phyloP scores from a whole-genome alignment of 768 basidiomycete genomes.

The Leccinum rimulosum region DNA sequence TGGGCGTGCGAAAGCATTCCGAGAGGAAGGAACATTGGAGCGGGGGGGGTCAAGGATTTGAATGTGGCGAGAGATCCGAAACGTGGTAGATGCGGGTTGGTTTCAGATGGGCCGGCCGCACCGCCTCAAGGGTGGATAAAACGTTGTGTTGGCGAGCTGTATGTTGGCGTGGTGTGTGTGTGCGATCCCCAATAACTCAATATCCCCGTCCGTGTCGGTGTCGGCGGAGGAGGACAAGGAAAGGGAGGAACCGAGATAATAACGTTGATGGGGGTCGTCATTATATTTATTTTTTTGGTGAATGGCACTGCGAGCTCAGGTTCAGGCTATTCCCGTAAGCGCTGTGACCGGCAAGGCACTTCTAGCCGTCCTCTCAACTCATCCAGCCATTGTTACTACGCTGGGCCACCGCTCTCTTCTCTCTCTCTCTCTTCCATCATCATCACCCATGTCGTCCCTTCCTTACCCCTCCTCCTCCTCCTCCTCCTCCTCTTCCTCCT shows the following conservation, averaged over 20 bases:
- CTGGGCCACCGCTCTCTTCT: constrained; percentile 35
- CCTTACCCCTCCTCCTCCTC: constrained; percentile 27
- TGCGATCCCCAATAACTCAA: too few species aligned
- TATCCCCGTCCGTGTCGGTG: not conserved
- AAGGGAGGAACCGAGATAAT: not conserved
- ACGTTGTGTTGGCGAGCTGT: constrained; percentile 24
- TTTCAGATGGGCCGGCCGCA: constrained; percentile 13
- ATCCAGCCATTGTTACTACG: constrained; percentile 43
- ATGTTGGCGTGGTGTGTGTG: constrained; percentile 5
- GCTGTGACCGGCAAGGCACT: constrained; percentile 38
- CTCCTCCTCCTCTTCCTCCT: constrained; percentile 5
- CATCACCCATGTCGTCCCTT: constrained; percentile 33
- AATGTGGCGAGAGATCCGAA: constrained; percentile 19
- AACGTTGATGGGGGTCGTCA: not conserved
- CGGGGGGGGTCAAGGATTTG: not conserved
- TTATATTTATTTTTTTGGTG: constrained; percentile 8
- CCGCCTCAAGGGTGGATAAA: constrained; percentile 13
- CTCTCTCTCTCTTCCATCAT: constrained; percentile 33
- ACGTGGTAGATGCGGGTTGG: constrained; percentile 9
- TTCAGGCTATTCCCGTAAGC: constrained; percentile 27
- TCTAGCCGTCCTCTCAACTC: constrained; percentile 34
- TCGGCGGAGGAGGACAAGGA: constrained; percentile 4
- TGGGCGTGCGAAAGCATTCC: constrained; percentile 10
- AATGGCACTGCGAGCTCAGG: not conserved
- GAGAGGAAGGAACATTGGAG: not conserved